Base-by-base conservation (phyloP, 441 rosid genomes). In the Breynia disticha region DNA sequence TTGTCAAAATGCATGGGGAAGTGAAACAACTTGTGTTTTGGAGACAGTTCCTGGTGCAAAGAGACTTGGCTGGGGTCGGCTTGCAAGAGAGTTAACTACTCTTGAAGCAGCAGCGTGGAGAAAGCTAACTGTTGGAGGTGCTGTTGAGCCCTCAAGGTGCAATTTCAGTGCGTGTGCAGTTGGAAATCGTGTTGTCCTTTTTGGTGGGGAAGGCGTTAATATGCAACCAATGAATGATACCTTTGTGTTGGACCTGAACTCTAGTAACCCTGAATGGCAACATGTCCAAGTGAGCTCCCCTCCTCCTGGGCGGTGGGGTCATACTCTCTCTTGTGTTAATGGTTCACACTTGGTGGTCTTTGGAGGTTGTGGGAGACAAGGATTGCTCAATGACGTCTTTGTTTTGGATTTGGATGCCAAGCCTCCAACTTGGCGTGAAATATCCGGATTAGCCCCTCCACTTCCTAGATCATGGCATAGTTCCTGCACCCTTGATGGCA, bases 141-240 rank as follows among this genome's bases (percentile, higher is more conserved):
- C 76, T 55, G 95, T 91, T 63, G 95, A 91, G 65, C 95, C 98
- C n/a, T 93, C 98, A 0, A 67, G 95, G 55, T 93, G 97, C 82
- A 93, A 93, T 69, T 93, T 88, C 61, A 84, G 91, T 66, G 90
- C 95, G 8, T 93, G 98, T 69, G 98, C 95, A 4, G 97, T 88
- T n/a, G 98, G 97, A 52, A 91, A 91, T 60, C 77, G 84, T 45
- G 90, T 93, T 21, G 95, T 93, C 44, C 87, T 93, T 49, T 93
- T 88, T 49, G 95, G 98, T 21, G 98, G 97, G 13, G 97, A 93
- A 75, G 95, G 97, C 52, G 90, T 84, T 55, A 81, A 88, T 66
- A 93, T 93, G 98, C 95, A 93, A 66, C 97, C 97, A 5, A 93
- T 93, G 98, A 84, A 93, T 54, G 98, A 93, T 63, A 93, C 97